phyloP scores from a whole-genome alignment of 805 yeast genomes.

The Metschnikowia koreensis region DNA sequence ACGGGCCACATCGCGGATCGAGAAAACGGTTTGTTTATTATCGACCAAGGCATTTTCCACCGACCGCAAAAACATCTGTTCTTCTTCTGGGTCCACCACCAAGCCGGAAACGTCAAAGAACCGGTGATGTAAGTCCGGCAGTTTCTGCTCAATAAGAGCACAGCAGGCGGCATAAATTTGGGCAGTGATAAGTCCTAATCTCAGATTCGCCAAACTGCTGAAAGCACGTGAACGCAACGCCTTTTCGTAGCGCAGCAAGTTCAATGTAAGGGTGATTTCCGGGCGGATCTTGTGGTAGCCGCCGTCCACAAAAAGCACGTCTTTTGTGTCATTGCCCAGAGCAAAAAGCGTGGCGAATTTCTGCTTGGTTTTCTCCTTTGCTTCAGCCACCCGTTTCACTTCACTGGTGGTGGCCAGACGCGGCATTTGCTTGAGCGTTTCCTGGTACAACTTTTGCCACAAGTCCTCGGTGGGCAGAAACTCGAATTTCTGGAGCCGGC shows the following conservation, averaged over 20 bases:
- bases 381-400: constrained; percentile 49
- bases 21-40: constrained; percentile 35
- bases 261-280: constrained; percentile 54
- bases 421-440: constrained; percentile 35
- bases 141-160: constrained; percentile 53
- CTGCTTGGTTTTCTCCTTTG: constrained; percentile 53
- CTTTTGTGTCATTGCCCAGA: constrained; percentile 24
- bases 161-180: constrained; percentile 61
- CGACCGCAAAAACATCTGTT: constrained; percentile 22
- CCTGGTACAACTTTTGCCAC: constrained; percentile 38
- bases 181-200: constrained; percentile 69
- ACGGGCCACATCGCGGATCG: constrained; percentile 32
- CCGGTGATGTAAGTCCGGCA: constrained; percentile 44
- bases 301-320: constrained; percentile 25
- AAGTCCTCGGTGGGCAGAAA: constrained; percentile 37
- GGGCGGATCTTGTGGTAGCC: constrained; percentile 48
- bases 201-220: constrained; percentile 57
- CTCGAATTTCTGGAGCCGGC: constrained; percentile 29
- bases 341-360: constrained; percentile 36
- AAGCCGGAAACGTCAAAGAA: constrained; percentile 46
- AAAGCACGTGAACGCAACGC: constrained; percentile 63
- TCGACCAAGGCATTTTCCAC: constrained; percentile 35
- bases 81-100: constrained; percentile 49
- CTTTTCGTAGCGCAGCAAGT: constrained; percentile 65
- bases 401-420: constrained; percentile 38